Evolutionary conservation across 768 basidiomycete genomes (phyloP), one percentile per base, ranked within the genome.

Genomic region (Termitomyces sp.): DNA sequence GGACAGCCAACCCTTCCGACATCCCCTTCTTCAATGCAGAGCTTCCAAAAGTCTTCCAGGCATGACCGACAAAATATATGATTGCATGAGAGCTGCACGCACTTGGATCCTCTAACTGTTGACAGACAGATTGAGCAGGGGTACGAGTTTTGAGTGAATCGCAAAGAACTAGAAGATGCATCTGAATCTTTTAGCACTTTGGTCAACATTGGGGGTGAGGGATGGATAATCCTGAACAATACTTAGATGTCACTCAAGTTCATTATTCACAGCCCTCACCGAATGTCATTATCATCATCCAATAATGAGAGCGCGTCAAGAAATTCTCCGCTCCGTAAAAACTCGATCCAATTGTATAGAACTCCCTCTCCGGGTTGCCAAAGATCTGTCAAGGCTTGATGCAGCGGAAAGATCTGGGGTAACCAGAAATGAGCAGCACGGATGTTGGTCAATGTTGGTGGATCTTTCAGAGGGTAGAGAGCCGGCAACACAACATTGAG

Each of bases 51-150:
- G 52, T 89, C 87, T 53, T 78, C 77, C 27, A 96, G 70, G 67
- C 94, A 96, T 8, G 80, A 70, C n/a, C 84, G 82, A 68, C 94
- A 96, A 69, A 94, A 95, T 13, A 94, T 81, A 69, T 95, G 94
- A 1, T 72, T 71, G 67, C 93, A 95, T 2, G 75, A 67, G 49
- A 95, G 75, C 60, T 82, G 78, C 16, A 94, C 65, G 68, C 93
- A 94, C 62, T 83, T 82, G 14, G 82, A 78, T 44, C 94, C 94
- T 67, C 92, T 94, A 57, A 84, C 72, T 14, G 82, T 80, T 36
- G 81, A 79, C 4, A 95, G 72, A 69, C 94, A 96, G 50, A 96
- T 84, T 26, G 86, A 77, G 66, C 94, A 96, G 27, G 76, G 70
- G 70, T 90, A 89, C 0, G 88, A 84, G 16, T 77, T 80, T 54